Base-by-base conservation (phyloP, 495 filamentous ascomycete species). In the Saxophila tyrrhenica region DNA sequence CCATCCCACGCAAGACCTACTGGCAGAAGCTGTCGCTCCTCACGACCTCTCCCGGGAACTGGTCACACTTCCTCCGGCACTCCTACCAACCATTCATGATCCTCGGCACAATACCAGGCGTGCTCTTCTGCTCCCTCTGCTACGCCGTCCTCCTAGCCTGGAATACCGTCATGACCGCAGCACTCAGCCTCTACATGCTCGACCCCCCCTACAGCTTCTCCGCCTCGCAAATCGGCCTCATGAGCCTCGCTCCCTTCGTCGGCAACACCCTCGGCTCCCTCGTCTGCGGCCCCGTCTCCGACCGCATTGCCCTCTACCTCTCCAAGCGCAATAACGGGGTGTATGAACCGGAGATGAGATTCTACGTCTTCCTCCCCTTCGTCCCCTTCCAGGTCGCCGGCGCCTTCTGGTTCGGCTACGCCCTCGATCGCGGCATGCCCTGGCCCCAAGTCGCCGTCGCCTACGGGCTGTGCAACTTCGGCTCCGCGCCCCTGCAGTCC, bases 291-390 rank as follows among this genome's bases (percentile, higher is more conserved):
- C 56, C 56, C 0, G 16, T 59, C 3, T 25, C 19, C 39, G 56
- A 59, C 25, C 38, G 38, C 25, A 20, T 50, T 17, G 47, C 25
- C n/a, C 24, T 59, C 8, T 38, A 46, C 10, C 51, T 59, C 21
- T 42, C 56, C 7, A 59, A 54, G 39, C 51, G 51, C 38, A 59
- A 59, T 45, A 44, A 54, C 22, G 56, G 56, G 16, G 39, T 59
- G 21, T 59, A 54, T 25, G 56, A 59, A 38, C 56, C 56, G 2
- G 56, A 59, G 29, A 50, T 59, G 44, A 25, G 56, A 7, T 59
- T 59, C 51, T 59, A 45, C 43, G 50, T 59, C n/a, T 54, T 59
- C 45, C 16, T 55, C 20, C 56, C 56, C 16, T 59, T 59, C 46
- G 38, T 54, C 19, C 56, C 56, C 2, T 59, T 59, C 32, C 50